Evolutionary conservation across 164 flowering plant species (phyloP).

Genomic region (Annona squamosa): DNA sequence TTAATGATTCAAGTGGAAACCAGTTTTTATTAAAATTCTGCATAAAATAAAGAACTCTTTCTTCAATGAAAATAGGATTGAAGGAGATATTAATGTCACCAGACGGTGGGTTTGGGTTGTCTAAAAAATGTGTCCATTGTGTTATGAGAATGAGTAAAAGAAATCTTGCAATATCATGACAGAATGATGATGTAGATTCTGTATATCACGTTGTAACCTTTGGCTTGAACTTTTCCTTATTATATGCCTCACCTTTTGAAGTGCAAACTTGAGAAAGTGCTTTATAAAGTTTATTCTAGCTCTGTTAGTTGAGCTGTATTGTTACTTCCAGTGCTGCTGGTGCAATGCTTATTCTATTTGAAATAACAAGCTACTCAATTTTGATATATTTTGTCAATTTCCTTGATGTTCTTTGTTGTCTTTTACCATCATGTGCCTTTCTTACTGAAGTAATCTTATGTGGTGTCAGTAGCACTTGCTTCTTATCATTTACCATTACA

Average conservation of each 20-base stretch:
- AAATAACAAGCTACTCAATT: background rate
- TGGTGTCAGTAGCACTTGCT: background rate
- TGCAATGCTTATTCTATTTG: background rate
- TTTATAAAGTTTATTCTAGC: background rate
- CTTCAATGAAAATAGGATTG: background rate
- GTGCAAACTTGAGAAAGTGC: background rate
- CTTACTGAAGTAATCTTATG: background rate
- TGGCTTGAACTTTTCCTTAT: background rate
- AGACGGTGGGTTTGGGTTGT: too few species aligned
- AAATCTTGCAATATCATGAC: background rate
- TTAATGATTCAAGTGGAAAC: background rate
- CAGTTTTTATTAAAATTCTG: background rate
- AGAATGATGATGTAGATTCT: background rate
- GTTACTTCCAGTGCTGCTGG: background rate
- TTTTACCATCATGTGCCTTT: background rate
- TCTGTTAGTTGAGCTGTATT: background rate
- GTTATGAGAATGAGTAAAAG: background rate
- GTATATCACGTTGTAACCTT: background rate
- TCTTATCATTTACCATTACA: background rate
- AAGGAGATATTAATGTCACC: too few species aligned
- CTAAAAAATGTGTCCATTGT: too few species aligned
- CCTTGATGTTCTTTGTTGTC: background rate
- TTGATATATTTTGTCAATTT: background rate
- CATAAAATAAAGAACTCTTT: too few species aligned
- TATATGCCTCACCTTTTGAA: background rate